Evolutionary conservation across 306 rosid species (phyloP), one percentile per base, ranked within the genome.

Genomic region (Medicago lupulina): DNA sequence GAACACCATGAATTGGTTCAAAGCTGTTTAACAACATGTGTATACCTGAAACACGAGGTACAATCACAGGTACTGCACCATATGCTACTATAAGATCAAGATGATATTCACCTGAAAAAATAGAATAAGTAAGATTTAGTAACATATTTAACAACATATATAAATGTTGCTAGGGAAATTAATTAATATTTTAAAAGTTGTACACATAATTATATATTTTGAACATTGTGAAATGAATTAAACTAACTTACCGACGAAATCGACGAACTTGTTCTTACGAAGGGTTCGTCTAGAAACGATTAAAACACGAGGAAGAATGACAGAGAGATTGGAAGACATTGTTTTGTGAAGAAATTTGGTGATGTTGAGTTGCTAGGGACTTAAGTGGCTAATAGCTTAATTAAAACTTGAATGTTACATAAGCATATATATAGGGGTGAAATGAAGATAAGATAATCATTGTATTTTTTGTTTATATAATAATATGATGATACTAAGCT

Each of bases 261-360:
- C 94, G 0, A 90, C 97, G 75, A 92, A 90, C 86, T 92, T 92
- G 91, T 92, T 92, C 82, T 92, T 92, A 68, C 97, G 97, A 57
- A 92, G 47, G 76, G 85, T 86, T 61, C 97, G 93, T 55, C 97
- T 71, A 12, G 97, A 92, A 66, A 92, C 97, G 68, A 92, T 91
- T 71, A 92, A 86, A 68, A 90, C 92, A 23, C 96, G 93, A 67
- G 97, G 97, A 43, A 88, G 91, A 51, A 88, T 86, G 13, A 16
- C 82, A 0, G 92, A 89, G 73, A 85, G 88, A 88, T 89, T 89
- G 34, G 96, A 80, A 62, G 84, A 82, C 92, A 88, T 88, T 25
- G 41, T 61, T 61, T 61, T 14, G 5, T 25, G 13, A 44, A 21
- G 9, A 28, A 65, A 16, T 65, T 65, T 25, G 44, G 59, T 28